Percentiles rank a stretch among this genome's conserved stretches.
Evolutionary conservation across 2,329 filamentous ascomycete species (phyloP).

Genomic region (Talaromyces verruculosus): DNA sequence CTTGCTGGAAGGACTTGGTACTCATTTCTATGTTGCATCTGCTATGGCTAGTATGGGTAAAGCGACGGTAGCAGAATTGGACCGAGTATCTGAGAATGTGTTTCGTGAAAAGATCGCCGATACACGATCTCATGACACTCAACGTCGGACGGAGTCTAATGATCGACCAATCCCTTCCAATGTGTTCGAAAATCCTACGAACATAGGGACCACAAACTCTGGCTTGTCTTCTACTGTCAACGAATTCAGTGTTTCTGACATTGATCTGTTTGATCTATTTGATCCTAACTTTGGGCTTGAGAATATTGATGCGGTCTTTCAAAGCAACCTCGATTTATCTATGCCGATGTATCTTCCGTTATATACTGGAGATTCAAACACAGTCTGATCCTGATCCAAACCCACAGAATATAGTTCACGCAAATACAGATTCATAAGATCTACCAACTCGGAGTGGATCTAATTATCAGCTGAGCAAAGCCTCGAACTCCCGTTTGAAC

Average conservation of each 20-base stretch:
- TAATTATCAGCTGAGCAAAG: slow-evolving; percentile 6
- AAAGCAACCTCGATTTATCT: slow-evolving; percentile 12
- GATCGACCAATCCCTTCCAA: neutral
- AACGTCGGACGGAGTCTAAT: neutral
- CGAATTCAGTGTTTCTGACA: neutral
- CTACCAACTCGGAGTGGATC: neutral
- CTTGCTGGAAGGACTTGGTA: slow-evolving; percentile 2
- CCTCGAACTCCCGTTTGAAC: slow-evolving; percentile 11
- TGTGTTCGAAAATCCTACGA: neutral
- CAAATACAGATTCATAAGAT: neutral
- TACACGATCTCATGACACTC: neutral
- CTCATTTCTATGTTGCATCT: slow-evolving; percentile 9
- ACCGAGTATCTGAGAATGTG: slow-evolving; percentile 2
- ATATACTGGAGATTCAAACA: neutral
- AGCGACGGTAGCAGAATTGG: slow-evolving; percentile 15
- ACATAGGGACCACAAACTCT: neutral
- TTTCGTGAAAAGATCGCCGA: neutral
- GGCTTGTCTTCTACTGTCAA: neutral
- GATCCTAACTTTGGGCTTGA: slow-evolving; percentile 13
- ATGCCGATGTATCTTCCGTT: slow-evolving; percentile 1
- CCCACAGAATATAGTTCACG: neutral
- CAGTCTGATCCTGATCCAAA: neutral
- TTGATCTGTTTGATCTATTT: slow-evolving; percentile 14
- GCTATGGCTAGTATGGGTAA: slow-evolving; percentile 9
- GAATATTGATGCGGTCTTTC: slow-evolving; percentile 12